Base-by-base conservation (phyloP, 2,329 filamentous ascomycete species). In the Pseudocercospora pini-densiflorae region DNA sequence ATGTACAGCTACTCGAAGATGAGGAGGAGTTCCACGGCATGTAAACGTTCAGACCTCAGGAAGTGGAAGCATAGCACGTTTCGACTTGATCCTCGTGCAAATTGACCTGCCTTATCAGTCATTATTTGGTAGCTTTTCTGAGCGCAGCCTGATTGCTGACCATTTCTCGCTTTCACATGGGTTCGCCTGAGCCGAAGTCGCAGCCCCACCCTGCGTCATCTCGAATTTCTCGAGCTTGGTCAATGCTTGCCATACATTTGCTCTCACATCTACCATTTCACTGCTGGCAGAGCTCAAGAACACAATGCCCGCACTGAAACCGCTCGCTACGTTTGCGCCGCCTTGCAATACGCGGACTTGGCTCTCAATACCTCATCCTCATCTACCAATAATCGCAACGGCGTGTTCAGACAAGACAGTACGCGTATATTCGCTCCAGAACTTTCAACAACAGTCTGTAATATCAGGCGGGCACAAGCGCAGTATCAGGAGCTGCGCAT, bases 401-500 rank as follows among this genome's bases (percentile, higher is more conserved):
- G 90, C 93, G 68, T 93, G 94, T 80, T 89, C 92, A 65, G 89
- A 92, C 78, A 97, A 95, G 77, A 90, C 90, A 43, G 92, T 95
- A 64, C 94, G 93, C 68, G 86, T 99, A 74, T 97, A 96, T 84
- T 97, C 92, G 59, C 88, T 98, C 59, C 87, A 87, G 40, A 91
- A 90, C 63, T 92, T 96, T 77, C 89, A 89, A 14, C 87, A 92
- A 59, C 90, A 97, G 76, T 93, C 90, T 75, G 87, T 87, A 21
- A 89, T 98, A 62, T 89, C 90, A 7, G 94, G 93, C 67, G 95
- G 94, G 7, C 95, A 99, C 81, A 92, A 93, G 73, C 91, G 95
- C 64, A 95, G 91, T 73, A 89, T 99, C n/a, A 88, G 95, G 63
- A 88, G 89, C 59, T 88, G 90, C 21, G 90, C 92, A 43, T 99